Evolutionary conservation across 176 grass and related monocot species (phyloP), one percentile per base, ranked within the genome.

Genomic region (Carex kokanica): DNA sequence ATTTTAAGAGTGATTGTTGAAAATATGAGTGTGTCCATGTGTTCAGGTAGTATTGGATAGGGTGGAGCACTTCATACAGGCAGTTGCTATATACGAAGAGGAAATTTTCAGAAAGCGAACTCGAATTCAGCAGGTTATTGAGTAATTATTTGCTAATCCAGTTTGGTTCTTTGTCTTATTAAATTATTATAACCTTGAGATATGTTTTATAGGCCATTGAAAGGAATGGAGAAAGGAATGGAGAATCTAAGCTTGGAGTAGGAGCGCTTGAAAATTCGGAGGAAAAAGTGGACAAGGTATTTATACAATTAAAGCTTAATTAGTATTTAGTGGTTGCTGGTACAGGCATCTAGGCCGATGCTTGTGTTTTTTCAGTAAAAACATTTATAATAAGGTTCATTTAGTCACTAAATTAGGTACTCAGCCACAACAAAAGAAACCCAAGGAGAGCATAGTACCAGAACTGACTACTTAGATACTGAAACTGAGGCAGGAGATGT

Each of bases 31-130:
- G 3, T 45, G 17, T 63, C 63, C 21, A 47, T 81, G 59, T 81
- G 38, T 80, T 32, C 65, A 90, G 95, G 95, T 98, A 86, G 79
- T 86, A 83, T 88, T 98, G 78, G 95, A 98, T 78, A 79, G 90
- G 55, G 95, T 98, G 84, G 95, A 95, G 64, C 92, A 98, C 86
- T 98, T 98, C 51, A 93, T 95, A 85, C 95, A 93, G 67, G 87
- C 91, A 60, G 91, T 90, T 95, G 87, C 92, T 52, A 40, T 95
- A 67, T 80, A 95, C 49, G 95, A 98, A 93, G 95, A 95, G 53
- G 89, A 94, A 89, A 98, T 98, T 93, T 98, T 98, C 80, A 92
- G 84, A 89, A 98, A 98, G 86, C 90, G 92, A 59, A 47, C 89
- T 86, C 87, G 95, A 78, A 95, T 98, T 91, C 92, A 98, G 62